Conservation (phyloP, 495 filamentous ascomycete genomes). For the Penicillium egyptiacum region DNA sequence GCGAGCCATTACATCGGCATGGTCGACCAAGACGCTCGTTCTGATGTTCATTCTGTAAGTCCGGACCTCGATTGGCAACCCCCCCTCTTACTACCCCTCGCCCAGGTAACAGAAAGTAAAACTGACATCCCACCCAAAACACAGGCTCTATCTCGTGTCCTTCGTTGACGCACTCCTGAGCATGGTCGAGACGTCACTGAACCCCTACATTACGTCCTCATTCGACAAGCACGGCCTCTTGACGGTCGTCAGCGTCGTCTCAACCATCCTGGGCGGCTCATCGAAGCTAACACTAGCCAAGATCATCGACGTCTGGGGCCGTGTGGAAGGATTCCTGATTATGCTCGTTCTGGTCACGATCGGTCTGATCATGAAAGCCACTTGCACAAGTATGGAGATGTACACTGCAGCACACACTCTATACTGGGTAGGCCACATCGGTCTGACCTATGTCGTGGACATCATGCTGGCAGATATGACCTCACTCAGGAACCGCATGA, state of each 20-base stretch:
- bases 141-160: slow-evolving; percentile 19
- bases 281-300: slow-evolving; percentile 60
- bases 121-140: background rate
- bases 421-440: slow-evolving; percentile 53
- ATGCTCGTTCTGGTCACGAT: slow-evolving; percentile 22
- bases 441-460: slow-evolving; percentile 50
- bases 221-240: slow-evolving; percentile 25
- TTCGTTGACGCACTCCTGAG: slow-evolving; percentile 14
- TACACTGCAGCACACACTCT: slow-evolving; percentile 49
- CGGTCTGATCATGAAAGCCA: slow-evolving; percentile 48
- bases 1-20: slow-evolving; percentile 10
- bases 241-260: slow-evolving; percentile 22
- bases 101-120: background rate
- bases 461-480: slow-evolving; percentile 64
- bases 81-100: no score
- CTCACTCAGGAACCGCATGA: slow-evolving; percentile 53
- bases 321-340: slow-evolving; percentile 48
- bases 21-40: slow-evolving; percentile 10
- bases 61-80: no score
- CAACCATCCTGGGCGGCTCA: slow-evolving; percentile 55
- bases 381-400: slow-evolving; percentile 37
- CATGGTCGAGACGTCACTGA: slow-evolving; percentile 14
- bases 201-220: slow-evolving; percentile 25
- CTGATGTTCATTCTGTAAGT: slow-evolving; percentile 15
- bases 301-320: slow-evolving; percentile 59